Base-by-base conservation (phyloP, 257 asterid species). In the Jasminum sambac region DNA sequence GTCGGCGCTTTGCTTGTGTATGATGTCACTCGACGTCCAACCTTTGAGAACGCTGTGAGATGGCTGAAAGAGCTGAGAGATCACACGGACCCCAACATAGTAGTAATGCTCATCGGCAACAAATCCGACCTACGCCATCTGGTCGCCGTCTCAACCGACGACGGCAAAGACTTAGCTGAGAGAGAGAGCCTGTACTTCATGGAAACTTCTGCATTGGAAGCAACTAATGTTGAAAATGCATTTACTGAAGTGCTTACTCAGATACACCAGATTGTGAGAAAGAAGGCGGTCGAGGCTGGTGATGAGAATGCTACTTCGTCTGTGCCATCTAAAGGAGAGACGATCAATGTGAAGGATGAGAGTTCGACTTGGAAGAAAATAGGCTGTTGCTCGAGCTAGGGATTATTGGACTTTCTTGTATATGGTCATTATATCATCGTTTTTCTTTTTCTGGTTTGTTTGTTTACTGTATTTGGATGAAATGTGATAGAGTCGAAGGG, bases 241-340 rank as follows among this genome's bases (percentile, higher is more conserved):
- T 68, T 68, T 19, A 68, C 46, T 9, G 72, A 68, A 50, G 72
- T 68, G 30, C 40, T 68, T 11, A 16, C 50, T 50, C 72, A 68
- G 48, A 68, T 68, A 16, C 64, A 68, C 43, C 64, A 8, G 36
- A 50, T 68, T 23, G 72, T 68, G 72, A 68, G 64, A n/a, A 68
- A 59, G 64, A 68, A 68, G 64, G 64, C 72, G 8, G 64, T 68
- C 2, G 72, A 68, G 17, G 44, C 62, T 11, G 62, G 63, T 68
- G 72, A 68, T 8, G 64, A 68, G 40, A 59, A 34, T 68, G 72
- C 72, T 36, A 16, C 63, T 30, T 50, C 64, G 3, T 26, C 72
- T 67, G 43, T 67, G n/a, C 72, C 72, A 46, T 67, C 72, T n/a
- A 67, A 67, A 67, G 72, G 72, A 38, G 72, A 67, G 57, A 67